Conservation (phyloP, 164 flowering plant species). For the Berberis vulgaris region DNA sequence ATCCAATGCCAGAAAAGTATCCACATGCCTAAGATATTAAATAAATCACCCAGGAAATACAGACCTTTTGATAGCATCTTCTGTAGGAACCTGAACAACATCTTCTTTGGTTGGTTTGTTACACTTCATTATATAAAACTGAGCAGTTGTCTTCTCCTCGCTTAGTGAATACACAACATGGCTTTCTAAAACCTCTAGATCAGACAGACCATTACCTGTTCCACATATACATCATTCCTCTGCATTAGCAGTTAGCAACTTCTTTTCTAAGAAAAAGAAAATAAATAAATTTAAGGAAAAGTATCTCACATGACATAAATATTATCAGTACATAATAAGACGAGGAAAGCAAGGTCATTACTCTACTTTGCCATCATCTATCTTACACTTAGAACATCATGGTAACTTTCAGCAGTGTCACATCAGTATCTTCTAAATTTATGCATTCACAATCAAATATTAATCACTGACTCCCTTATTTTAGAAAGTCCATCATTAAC, state of each 20-base stretch:
- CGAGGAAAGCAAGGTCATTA: neutral
- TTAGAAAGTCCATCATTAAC: too few relatives aligned
- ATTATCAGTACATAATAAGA: neutral
- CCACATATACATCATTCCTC: constrained; percentile 5
- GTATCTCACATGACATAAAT: neutral
- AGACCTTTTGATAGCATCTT: constrained; percentile 58
- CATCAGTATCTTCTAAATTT: too few relatives aligned
- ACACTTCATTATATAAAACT: constrained; percentile 57
- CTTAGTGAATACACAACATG: constrained; percentile 51
- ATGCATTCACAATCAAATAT: too few relatives aligned
- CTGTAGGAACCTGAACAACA: constrained; percentile 34
- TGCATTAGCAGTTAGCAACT: constrained; percentile 5
- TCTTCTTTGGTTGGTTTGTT: constrained; percentile 19
- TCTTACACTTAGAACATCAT: too few relatives aligned
- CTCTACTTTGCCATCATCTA: too few relatives aligned
- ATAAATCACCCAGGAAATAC: neutral
- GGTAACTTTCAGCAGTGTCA: too few relatives aligned
- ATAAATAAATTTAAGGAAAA: neutral
- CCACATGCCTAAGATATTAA: too few relatives aligned
- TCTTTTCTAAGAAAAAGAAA: neutral
- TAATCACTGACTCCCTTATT: too few relatives aligned
- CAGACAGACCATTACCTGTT: constrained; percentile 44
- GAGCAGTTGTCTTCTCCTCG: constrained; percentile 51
- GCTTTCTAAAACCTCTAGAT: constrained; percentile 46
- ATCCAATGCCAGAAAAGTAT: too few relatives aligned